These are phyloP conservation scores for Didymosphaeria variabile DNA, from an alignment of 2,329 filamentous ascomycete species.

Conservation along the genomic window DNA sequence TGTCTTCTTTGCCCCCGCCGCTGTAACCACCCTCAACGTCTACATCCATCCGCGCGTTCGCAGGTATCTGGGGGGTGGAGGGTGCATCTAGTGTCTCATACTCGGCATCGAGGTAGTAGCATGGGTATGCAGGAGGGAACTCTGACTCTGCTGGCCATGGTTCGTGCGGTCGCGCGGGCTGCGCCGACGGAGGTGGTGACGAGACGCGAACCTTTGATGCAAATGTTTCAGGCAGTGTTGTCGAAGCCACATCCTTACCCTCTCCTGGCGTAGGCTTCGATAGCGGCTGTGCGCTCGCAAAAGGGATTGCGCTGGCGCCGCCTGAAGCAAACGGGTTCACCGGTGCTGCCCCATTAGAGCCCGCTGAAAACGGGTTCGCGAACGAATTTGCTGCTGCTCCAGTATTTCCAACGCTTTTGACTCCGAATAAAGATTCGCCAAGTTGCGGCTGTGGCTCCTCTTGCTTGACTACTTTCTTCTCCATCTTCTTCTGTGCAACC, in stretches of 20 bases:
- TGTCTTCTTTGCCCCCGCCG: slow-evolving; percentile 54
- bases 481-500: slow-evolving; percentile 31
- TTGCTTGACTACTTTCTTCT: slow-evolving; percentile 29
- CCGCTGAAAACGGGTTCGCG: slow-evolving; percentile 68
- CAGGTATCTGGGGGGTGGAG: slow-evolving; percentile 59
- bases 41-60: slow-evolving; percentile 56
- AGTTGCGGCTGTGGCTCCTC: slow-evolving; percentile 58
- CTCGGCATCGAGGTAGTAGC: slow-evolving; percentile 85
- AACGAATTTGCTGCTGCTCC: slow-evolving; percentile 40
- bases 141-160: slow-evolving; percentile 77
- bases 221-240: slow-evolving; percentile 77
- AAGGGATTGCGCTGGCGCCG: slow-evolving; percentile 34
- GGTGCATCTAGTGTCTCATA: slow-evolving; percentile 82
- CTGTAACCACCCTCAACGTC: slow-evolving; percentile 41
- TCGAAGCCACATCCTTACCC: slow-evolving; percentile 34
- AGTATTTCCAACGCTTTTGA: slow-evolving; percentile 54
- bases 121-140: slow-evolving; percentile 76
- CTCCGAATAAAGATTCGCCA: slow-evolving; percentile 76
- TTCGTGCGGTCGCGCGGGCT: slow-evolving; percentile 60
- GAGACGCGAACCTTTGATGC: slow-evolving; percentile 72
- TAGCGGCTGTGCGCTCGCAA: slow-evolving; percentile 27
- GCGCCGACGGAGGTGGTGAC: slow-evolving; percentile 44
- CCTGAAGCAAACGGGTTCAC: slow-evolving; percentile 65
- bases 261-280: slow-evolving; percentile 26
- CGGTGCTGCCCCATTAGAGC: slow-evolving; percentile 45